Conservation (phyloP, 1,139 yeast species). For the Suhomyces choctaworum region DNA sequence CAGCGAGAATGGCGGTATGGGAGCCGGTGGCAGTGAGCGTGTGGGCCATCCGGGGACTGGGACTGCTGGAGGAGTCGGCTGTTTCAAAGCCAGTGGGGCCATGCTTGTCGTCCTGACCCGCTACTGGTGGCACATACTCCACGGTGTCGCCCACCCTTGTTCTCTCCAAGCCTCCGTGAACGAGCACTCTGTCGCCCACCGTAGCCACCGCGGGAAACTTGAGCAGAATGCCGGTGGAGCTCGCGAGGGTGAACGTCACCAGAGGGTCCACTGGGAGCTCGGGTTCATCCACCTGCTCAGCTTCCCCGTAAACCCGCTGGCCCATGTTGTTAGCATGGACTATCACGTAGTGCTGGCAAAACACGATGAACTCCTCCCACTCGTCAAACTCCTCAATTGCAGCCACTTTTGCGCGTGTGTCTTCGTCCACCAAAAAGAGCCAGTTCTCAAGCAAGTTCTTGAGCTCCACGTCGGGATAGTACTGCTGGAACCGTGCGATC, state of each 20-base stretch:
- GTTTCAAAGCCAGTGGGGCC: too few relatives aligned
- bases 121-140: constrained; percentile 1
- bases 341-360: constrained; percentile 74
- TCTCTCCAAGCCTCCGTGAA: constrained; percentile 60
- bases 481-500: constrained; percentile 44
- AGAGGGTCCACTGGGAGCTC: constrained; percentile 2
- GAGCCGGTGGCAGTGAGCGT: constrained; percentile 39
- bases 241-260: constrained; percentile 9
- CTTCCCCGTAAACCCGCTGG: constrained; percentile 6
- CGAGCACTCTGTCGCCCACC: constrained; percentile 24
- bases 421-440: constrained; percentile 42
- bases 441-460: constrained; percentile 62
- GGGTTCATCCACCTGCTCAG: not conserved
- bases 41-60: constrained; percentile 63
- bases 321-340: constrained; percentile 58
- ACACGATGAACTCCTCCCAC: constrained; percentile 77
- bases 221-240: constrained; percentile 28
- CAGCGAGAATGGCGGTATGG: constrained; percentile 44
- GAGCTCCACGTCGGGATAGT: constrained; percentile 51
- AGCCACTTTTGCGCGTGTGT: constrained; percentile 45
- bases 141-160: constrained; percentile 29
- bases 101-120: constrained; percentile 9
- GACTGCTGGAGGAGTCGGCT: too few relatives aligned
- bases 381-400: constrained; percentile 74
- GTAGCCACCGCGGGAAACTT: constrained; percentile 49